These are phyloP conservation scores for Alternaria gaisen DNA, from an alignment of 2,329 filamentous ascomycete genomes.

Conservation along the genomic window DNA sequence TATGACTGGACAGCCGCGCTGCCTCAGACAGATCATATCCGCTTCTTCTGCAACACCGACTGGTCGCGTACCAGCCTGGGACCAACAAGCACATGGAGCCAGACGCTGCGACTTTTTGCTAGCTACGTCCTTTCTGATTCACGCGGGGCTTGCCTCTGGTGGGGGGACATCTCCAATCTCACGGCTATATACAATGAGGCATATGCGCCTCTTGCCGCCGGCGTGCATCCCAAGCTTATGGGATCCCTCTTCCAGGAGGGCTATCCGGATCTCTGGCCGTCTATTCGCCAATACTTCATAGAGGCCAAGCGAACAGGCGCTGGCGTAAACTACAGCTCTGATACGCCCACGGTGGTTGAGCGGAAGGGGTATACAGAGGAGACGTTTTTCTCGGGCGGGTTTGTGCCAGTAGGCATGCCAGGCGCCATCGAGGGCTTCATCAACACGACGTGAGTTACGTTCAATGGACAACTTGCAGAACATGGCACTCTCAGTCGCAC, in stretches of 20 bases:
- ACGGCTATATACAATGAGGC: conserved; percentile 48
- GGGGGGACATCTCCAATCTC: conserved; percentile 35
- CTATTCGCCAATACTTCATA: conserved; percentile 37
- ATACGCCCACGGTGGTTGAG: conserved; percentile 36
- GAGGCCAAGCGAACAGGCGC: conserved; percentile 31
- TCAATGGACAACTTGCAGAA: neutral
- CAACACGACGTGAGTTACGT: conserved; percentile 16
- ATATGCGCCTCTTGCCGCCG: conserved; percentile 39
- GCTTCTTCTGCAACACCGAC: conserved; percentile 42
- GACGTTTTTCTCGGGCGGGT: conserved; percentile 44
- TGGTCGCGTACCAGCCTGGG: conserved; percentile 42
- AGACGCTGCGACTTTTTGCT: conserved; percentile 41
- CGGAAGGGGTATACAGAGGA: conserved; percentile 43
- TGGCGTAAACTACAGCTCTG: conserved; percentile 38
- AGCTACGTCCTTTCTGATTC: conserved; percentile 45
- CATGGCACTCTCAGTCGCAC: neutral
- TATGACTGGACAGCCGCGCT: conserved; percentile 43
- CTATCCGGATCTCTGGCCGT: conserved; percentile 41
- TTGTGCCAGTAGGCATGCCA: conserved; percentile 42
- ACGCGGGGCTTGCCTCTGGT: conserved; percentile 46
- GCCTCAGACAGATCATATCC: conserved; percentile 43
- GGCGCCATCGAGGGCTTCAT: conserved; percentile 32
- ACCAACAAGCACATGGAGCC: conserved; percentile 35
- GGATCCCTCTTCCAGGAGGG: conserved; percentile 38
- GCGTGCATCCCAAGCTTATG: conserved; percentile 44